Conservation (phyloP, 2,329 filamentous ascomycete species). For the Penicillium sp. region DNA sequence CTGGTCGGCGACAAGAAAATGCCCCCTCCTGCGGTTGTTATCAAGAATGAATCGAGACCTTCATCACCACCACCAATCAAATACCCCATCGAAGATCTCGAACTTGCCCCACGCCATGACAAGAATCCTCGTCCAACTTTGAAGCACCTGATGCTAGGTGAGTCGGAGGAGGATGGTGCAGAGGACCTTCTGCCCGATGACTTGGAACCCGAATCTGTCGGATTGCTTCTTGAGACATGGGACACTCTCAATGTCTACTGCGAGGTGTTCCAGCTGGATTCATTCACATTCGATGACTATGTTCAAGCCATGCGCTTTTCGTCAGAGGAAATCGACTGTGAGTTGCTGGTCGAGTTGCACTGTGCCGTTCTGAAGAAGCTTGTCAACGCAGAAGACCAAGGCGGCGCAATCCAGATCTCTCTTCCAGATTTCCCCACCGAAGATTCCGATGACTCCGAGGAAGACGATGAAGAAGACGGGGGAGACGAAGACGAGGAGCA, state of each 20-base stretch:
- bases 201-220: constrained; percentile 81
- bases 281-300: constrained; percentile 97
- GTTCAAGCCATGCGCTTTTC: constrained; percentile 80
- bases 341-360: constrained; percentile 86
- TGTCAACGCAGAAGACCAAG: constrained; percentile 69
- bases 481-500: constrained; percentile 43
- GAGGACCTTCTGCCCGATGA: constrained; percentile 44
- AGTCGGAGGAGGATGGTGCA: constrained; percentile 52
- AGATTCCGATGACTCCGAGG: constrained; percentile 64
- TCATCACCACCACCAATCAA: constrained; percentile 76
- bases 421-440: constrained; percentile 73
- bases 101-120: constrained; percentile 67
- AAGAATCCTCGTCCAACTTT: constrained; percentile 69
- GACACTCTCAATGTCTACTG: constrained; percentile 98
- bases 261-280: constrained; percentile 89
- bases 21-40: constrained; percentile 38
- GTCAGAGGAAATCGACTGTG: constrained; percentile 71
- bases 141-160: constrained; percentile 72
- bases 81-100: constrained; percentile 93
- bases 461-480: constrained; percentile 52
- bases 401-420: constrained; percentile 75
- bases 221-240: constrained; percentile 85
- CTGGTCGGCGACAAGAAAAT: constrained; percentile 36
- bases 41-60: constrained; percentile 54
- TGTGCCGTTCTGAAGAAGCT: constrained; percentile 87